Evolutionary conservation across 176 grass and related monocot species (phyloP), one percentile per base, ranked within the genome.

Genomic region (Aechmea fasciata): DNA sequence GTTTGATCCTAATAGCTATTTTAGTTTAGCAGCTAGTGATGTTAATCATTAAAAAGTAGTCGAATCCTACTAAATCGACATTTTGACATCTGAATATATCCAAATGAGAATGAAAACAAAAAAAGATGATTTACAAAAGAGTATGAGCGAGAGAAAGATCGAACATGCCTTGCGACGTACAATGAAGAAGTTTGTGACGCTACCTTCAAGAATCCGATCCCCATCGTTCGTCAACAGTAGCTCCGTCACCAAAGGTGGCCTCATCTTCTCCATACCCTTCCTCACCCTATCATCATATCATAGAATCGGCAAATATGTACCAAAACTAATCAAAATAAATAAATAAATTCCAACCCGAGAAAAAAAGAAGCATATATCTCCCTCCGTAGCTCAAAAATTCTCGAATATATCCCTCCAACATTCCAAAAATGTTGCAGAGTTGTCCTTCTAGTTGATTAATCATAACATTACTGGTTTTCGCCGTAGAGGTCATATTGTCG

Each of bases 261-360:
- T 92, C 89, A 90, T 87, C 73, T 87, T 96, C 50, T 96, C 91
- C 88, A 96, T 65, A 49, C 52, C 70, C 80, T 90, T 89, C 80
- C 93, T 84, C 24, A 87, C 78, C 81, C 89, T 95, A 47, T 10
- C 22, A 68, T 69, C 47, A 65, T 7, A 41, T 41, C 33, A 41
- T 41, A 41, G 33, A 41, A 41, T 41, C 3, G 33, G 7, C 33
- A 41, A 41, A 41, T 41, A 41, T 7, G 0, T 41, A 41, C 4
- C 33, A 41, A 41, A 41, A 41, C 4, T 41, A 41, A 41, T 0
- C 33, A 41, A 41, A 33, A 5, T 4, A 33, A 33, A 29, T 3
- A 29, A 29, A 29, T 3, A 33, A 33, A 0, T 33, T 33, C 29
- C 2, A 33, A 33, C 29, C 29, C 29, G 14, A 57, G 12, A 18